phyloP scores from a whole-genome alignment of 2,329 filamentous ascomycete genomes.

The Aspergillus quadricinctus region DNA sequence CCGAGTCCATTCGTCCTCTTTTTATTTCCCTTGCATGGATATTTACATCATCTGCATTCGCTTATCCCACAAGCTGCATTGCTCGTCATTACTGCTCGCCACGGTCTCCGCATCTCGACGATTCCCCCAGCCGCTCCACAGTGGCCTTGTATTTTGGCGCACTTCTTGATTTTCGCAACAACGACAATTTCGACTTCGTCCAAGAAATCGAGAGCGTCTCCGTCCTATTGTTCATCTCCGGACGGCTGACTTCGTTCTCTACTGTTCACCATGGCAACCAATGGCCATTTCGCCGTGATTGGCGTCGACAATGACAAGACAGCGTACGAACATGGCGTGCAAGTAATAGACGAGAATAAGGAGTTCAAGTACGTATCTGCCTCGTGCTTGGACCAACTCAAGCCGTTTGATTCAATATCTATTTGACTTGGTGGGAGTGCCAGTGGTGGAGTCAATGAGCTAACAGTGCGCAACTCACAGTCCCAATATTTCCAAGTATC shows the following conservation, averaged over 20 bases:
- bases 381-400: background rate
- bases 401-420: conserved; percentile 5
- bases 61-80: background rate
- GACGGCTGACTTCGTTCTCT: conserved; percentile 1
- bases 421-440: conserved; percentile 3
- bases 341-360: conserved; percentile 95
- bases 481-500: conserved; percentile 73
- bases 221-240: background rate
- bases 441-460: conserved; percentile 1
- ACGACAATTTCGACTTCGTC: background rate
- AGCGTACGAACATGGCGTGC: conserved; percentile 83
- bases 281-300: conserved; percentile 44
- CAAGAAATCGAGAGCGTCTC: background rate
- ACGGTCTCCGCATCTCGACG: conserved; percentile 13
- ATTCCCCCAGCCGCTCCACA: conserved; percentile 5
- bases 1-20: background rate
- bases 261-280: conserved; percentile 35
- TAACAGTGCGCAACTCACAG: conserved; percentile 43
- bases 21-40: background rate
- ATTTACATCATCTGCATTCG: conserved; percentile 9
- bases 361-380: conserved; percentile 74
- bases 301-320: conserved; percentile 35
- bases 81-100: conserved; percentile 4
- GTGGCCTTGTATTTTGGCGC: background rate
- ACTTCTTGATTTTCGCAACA: background rate